Evolutionary conservation across 331 rosid species (phyloP), one percentile per base, ranked within the genome.

Genomic region (Phaseolus coccineus): DNA sequence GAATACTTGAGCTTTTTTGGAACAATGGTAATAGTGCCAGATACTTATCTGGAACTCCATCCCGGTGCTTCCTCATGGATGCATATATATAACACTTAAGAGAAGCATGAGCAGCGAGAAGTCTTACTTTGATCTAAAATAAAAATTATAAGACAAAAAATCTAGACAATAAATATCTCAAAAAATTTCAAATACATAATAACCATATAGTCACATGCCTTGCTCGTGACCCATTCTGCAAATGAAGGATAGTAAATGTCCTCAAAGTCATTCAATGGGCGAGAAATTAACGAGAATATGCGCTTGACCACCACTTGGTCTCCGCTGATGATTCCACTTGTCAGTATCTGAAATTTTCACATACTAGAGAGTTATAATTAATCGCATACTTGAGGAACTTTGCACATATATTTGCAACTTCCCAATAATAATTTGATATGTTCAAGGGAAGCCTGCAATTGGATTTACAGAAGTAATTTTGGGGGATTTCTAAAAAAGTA

Each of bases 161-260:
- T 75, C 73, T 73, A 69, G 28, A 76, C 65, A 51, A 80, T 77
- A 69, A 71, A 31, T 67, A 71, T 63, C 24, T 0, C 50, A 73
- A 82, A 58, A 52, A 71, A 30, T 7, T 53, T 70, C 30, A 13
- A 30, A 72, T 24, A 51, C 19, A 48, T 47, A 9, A 55, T 35
- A 80, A 59, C 76, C 71, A 67, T 40, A 62, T 51, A 77, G 63
- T 35, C 22, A 68, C 81, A 39, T 77, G 88, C 99, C 96, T 93
- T 95, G 90, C 97, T 93, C 19, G 99, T 89, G 81, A 91, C 98
- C 97, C 99, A 95, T 81, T 95, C 99, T 16, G 99, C 96, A 90
- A 91, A 95, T 30, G 99, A 91, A 84, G 99, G 99, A 95, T 91
- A 95, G 82, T 90, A 95, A 69, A 95, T 93, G 80, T 91, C 94